Conservation (phyloP, 306 rosid species). For the Gastrolobium bilobum region DNA sequence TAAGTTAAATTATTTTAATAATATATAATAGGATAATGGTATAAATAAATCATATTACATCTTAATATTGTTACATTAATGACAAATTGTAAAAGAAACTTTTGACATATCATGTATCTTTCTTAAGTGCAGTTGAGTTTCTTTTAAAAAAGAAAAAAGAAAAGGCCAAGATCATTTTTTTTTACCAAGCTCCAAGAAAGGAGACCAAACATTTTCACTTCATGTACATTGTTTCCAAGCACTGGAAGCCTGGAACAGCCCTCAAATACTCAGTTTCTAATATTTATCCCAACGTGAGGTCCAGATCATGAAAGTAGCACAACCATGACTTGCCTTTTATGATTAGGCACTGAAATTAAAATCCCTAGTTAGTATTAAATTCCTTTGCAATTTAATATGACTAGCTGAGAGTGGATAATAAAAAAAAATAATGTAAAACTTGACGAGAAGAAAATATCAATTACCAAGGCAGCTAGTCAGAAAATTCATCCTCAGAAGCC, state of each 20-base stretch:
- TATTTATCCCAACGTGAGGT: slow-evolving; percentile 11
- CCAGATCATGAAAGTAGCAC: slow-evolving; percentile 35
- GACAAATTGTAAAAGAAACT: slow-evolving; percentile 2
- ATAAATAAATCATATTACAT: too few relatives aligned
- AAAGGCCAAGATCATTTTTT: slow-evolving; percentile 7
- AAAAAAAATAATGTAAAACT: background rate
- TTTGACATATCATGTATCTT: background rate
- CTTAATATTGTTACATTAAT: background rate
- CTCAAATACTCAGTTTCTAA: background rate
- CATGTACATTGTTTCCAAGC: background rate
- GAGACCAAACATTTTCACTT: slow-evolving; percentile 15
- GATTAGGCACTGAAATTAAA: slow-evolving; percentile 30
- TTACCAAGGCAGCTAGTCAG: slow-evolving; percentile 52
- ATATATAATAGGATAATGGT: too few relatives aligned
- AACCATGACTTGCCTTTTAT: slow-evolving; percentile 36
- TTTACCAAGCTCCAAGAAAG: background rate
- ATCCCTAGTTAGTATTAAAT: too few relatives aligned
- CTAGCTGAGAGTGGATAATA: slow-evolving; percentile 9
- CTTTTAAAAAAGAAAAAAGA: background rate
- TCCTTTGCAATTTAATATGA: too few relatives aligned
- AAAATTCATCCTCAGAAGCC: slow-evolving; percentile 62
- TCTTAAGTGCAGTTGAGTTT: background rate
- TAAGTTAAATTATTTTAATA: too few relatives aligned
- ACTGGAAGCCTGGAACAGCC: background rate
- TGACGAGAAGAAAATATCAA: slow-evolving; percentile 1